phyloP scores from a whole-genome alignment of 257 asterid genomes.

The Avicennia marina region DNA sequence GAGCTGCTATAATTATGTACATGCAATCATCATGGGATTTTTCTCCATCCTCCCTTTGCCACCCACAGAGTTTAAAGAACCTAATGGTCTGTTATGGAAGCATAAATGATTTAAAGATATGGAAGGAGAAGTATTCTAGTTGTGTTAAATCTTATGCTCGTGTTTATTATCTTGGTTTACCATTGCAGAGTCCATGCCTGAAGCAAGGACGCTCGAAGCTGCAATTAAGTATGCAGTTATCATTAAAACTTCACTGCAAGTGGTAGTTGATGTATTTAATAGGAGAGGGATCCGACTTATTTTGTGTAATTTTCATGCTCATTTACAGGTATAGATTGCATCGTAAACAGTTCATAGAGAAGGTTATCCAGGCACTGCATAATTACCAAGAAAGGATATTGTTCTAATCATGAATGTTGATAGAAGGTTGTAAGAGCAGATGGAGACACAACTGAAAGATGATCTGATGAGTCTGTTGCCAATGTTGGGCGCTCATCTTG shows the following conservation, averaged over 20 bases:
- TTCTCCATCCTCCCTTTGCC: no score
- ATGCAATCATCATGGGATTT: no score
- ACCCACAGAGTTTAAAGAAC: no score
- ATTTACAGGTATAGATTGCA: constrained; percentile 83
- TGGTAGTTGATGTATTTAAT: not conserved
- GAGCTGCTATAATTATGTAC: no score
- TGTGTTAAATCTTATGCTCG: not conserved
- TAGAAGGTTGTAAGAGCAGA: constrained; percentile 6
- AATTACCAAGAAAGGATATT: constrained; percentile 69
- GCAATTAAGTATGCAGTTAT: constrained; percentile 62
- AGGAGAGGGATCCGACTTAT: constrained; percentile 9
- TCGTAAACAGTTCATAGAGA: constrained; percentile 67
- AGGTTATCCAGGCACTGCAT: constrained; percentile 76
- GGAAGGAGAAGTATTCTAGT: not conserved
- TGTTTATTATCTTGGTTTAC: constrained; percentile 13
- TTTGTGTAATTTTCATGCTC: not conserved
- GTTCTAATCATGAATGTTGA: constrained; percentile 35
- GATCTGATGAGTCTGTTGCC: no score
- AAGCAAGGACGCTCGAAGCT: constrained; percentile 72
- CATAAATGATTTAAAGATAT: not conserved
- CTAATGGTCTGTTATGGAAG: not conserved
- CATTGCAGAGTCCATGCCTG: constrained; percentile 68
- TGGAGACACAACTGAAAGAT: constrained; percentile 5
- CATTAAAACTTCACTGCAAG: not conserved
- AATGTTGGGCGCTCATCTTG: no score